Evolutionary conservation across 805 yeast genomes (phyloP).

Genomic region (Lipomyces oligophaga): DNA sequence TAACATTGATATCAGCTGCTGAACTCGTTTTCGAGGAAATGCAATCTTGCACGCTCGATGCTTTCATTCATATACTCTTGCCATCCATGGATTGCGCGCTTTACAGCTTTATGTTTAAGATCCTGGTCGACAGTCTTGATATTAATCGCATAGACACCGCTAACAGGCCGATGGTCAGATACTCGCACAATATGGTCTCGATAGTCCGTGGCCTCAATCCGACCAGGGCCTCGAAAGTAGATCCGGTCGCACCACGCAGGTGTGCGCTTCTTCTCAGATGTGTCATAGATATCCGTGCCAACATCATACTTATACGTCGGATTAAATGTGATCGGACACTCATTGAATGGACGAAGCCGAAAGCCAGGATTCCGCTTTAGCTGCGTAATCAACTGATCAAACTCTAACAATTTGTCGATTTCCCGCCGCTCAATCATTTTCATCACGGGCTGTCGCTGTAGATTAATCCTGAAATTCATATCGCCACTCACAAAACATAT

Average conservation of each 20-base stretch:
- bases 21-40: no score
- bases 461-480: constrained; percentile 76
- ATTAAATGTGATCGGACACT: constrained; percentile 69
- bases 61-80: constrained; percentile 19
- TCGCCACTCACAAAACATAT: constrained; percentile 89
- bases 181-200: constrained; percentile 56
- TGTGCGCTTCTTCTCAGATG: constrained; percentile 84
- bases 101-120: constrained; percentile 16
- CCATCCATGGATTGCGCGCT: constrained; percentile 21
- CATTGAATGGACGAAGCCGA: constrained; percentile 71
- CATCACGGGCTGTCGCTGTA: constrained; percentile 69
- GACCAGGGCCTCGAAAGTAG: constrained; percentile 51
- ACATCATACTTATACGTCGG: constrained; percentile 96
- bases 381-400: constrained; percentile 77
- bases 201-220: constrained; percentile 56
- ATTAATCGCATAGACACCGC: constrained; percentile 60
- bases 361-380: constrained; percentile 64
- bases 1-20: no score
- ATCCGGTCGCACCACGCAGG: constrained; percentile 99
- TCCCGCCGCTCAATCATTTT: constrained; percentile 48
- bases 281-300: constrained; percentile 76
- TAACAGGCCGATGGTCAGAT: constrained; percentile 91
- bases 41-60: constrained; percentile 15
- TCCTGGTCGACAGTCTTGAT: constrained; percentile 63
- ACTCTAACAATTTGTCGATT: constrained; percentile 53